Evolutionary conservation across 306 rosid genomes (phyloP).

Genomic region (Cajanus cajan): DNA sequence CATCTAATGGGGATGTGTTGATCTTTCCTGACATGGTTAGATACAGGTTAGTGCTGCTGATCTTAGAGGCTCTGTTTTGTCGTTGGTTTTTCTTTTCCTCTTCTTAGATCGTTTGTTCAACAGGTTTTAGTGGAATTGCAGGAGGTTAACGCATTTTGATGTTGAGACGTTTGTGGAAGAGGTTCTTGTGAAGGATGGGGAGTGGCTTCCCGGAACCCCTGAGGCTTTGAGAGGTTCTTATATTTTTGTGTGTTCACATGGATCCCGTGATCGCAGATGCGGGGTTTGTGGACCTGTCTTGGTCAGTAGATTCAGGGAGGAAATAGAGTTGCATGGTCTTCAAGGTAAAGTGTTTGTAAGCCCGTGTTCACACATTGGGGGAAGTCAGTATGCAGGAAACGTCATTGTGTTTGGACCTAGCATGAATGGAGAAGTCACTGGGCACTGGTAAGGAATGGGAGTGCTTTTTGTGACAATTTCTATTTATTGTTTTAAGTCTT

Average conservation of each 20-base stretch:
- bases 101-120: not conserved
- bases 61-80: not conserved
- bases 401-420: slow-evolving; percentile 71
- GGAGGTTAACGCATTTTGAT: slow-evolving; percentile 96
- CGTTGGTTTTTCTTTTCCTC: not conserved
- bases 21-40: slow-evolving; percentile 95
- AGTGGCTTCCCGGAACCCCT: slow-evolving; percentile 92
- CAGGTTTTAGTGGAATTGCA: slow-evolving; percentile 35
- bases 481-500: not conserved
- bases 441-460: slow-evolving; percentile 72
- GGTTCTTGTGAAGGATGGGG: slow-evolving; percentile 92
- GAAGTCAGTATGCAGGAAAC: slow-evolving; percentile 88
- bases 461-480: not conserved
- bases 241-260: slow-evolving; percentile 88
- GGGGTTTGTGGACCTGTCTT: slow-evolving; percentile 94
- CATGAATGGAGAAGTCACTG: slow-evolving; percentile 62
- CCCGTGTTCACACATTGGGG: slow-evolving; percentile 96
- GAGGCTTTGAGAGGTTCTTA: slow-evolving; percentile 70
- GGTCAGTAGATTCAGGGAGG: slow-evolving; percentile 75
- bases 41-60: slow-evolving; percentile 64
- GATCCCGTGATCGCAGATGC: slow-evolving; percentile 90
- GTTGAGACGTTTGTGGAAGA: slow-evolving; percentile 96
- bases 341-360: slow-evolving; percentile 80
- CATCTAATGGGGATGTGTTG: slow-evolving; percentile 93
- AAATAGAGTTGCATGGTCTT: slow-evolving; percentile 66